Percentiles rank a stretch among this genome's conserved stretches.
Evolutionary conservation across 2,329 filamentous ascomycete species (phyloP).

Genomic region (Diaporthe vexans): DNA sequence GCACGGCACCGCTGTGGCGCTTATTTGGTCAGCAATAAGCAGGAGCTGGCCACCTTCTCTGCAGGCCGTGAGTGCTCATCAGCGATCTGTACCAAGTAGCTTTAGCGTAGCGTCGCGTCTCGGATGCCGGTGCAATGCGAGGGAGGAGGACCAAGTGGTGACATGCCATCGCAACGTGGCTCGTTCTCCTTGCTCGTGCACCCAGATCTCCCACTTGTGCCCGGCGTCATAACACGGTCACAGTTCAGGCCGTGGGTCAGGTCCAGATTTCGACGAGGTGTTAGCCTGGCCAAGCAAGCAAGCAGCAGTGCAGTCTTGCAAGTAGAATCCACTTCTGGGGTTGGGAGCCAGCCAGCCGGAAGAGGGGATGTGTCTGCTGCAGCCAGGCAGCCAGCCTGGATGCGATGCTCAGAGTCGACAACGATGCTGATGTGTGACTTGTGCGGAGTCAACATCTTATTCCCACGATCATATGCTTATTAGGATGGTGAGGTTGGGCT

Average conservation of each 20-base stretch:
- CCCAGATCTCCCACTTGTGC: constrained; percentile 11
- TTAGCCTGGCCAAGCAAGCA: constrained; percentile 11
- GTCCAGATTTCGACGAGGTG: background rate
- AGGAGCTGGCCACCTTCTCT: background rate
- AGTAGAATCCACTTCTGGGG: constrained; percentile 35
- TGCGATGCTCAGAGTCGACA: constrained; percentile 8
- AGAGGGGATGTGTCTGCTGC: constrained; percentile 11
- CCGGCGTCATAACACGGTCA: constrained; percentile 28
- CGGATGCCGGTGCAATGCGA: constrained; percentile 22
- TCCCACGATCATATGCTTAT: constrained; percentile 5
- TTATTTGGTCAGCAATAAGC: constrained; percentile 19
- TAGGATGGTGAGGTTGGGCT: background rate
- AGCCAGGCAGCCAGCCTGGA: background rate
- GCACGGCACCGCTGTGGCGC: constrained; percentile 8
- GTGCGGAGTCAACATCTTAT: background rate
- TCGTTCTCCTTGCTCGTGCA: constrained; percentile 15
- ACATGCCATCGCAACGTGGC: constrained; percentile 40
- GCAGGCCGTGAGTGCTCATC: constrained; percentile 1
- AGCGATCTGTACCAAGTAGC: background rate
- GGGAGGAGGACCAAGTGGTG: constrained; percentile 19
- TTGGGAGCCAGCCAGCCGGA: constrained; percentile 17
- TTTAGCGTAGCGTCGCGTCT: constrained; percentile 21
- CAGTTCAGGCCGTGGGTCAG: constrained; percentile 5
- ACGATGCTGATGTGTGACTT: background rate
- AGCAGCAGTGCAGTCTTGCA: constrained; percentile 15